Conservation (phyloP, 129 eudicot genomes). For the Calendula officinalis region DNA sequence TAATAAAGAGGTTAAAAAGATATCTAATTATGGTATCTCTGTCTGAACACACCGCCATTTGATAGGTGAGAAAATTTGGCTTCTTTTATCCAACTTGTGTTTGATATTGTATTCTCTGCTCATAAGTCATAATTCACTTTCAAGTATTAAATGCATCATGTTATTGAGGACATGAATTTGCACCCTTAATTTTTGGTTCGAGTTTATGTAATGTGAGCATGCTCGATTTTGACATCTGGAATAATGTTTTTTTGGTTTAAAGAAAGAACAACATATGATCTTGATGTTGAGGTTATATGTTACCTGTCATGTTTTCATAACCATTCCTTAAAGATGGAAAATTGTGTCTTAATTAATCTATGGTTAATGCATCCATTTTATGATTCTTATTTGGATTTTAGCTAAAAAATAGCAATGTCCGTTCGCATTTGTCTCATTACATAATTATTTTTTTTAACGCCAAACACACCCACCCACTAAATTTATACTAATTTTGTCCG, state of each 20-base stretch:
- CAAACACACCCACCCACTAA: no score
- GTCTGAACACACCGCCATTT: slow-evolving; percentile 40
- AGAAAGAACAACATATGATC: background rate
- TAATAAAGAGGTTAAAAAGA: slow-evolving; percentile 75
- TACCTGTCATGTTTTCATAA: no score
- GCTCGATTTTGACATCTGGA: slow-evolving; percentile 18
- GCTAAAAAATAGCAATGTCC: no score
- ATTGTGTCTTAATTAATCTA: no score
- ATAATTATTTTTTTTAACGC: no score
- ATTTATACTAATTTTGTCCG: no score
- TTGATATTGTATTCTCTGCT: slow-evolving; percentile 21
- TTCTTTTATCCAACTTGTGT: slow-evolving; percentile 21
- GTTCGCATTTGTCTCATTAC: no score
- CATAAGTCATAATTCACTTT: background rate
- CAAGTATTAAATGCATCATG: background rate
- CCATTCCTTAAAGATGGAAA: no score
- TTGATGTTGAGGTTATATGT: background rate
- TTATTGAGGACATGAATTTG: background rate
- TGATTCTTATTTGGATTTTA: no score
- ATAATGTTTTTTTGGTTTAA: slow-evolving; percentile 2
- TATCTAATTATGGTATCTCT: slow-evolving; percentile 83
- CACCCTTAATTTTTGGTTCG: slow-evolving; percentile 2
- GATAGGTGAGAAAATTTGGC: slow-evolving; percentile 4
- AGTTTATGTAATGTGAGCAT: slow-evolving; percentile 11
- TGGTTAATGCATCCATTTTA: no score